These are phyloP conservation scores for Hypoxylon perforatum DNA, from an alignment of 495 filamentous ascomycete species.

Conservation along the genomic window DNA sequence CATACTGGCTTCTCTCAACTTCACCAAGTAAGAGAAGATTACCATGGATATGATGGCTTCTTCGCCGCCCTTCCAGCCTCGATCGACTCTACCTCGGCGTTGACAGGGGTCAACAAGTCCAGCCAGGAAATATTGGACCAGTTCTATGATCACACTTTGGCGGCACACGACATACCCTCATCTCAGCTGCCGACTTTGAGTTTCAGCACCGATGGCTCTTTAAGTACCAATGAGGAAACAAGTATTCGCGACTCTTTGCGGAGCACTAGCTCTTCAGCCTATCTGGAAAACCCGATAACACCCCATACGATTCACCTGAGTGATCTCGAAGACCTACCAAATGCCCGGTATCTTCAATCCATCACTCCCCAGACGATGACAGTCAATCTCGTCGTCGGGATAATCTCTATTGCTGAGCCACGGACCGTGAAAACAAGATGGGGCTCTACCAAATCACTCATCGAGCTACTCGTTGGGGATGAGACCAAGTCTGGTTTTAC, in stretches of 20 bases:
- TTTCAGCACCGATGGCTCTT: constrained; percentile 38
- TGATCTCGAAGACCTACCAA: constrained; percentile 77
- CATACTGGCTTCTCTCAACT: constrained; percentile 60
- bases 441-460: constrained; percentile 67
- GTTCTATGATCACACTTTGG: constrained; percentile 80
- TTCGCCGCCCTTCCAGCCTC: constrained; percentile 57
- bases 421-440: constrained; percentile 66
- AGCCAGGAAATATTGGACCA: constrained; percentile 54
- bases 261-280: constrained; percentile 13
- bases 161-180: constrained; percentile 67
- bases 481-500: constrained; percentile 85
- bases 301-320: constrained; percentile 57
- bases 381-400: constrained; percentile 79
- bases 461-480: constrained; percentile 86
- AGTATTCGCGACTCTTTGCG: constrained; percentile 24
- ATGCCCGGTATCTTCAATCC: constrained; percentile 69
- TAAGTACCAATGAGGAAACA: constrained; percentile 36
- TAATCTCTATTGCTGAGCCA: constrained; percentile 76
- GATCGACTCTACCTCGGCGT: constrained; percentile 43
- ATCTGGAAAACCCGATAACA: constrained; percentile 2
- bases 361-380: constrained; percentile 83
- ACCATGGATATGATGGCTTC: constrained; percentile 56
- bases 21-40: constrained; percentile 49
- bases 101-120: constrained; percentile 26
- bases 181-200: constrained; percentile 57